Evolutionary conservation across 148 eudicot species (phyloP).

Genomic region (Dianthus caryophyllus): DNA sequence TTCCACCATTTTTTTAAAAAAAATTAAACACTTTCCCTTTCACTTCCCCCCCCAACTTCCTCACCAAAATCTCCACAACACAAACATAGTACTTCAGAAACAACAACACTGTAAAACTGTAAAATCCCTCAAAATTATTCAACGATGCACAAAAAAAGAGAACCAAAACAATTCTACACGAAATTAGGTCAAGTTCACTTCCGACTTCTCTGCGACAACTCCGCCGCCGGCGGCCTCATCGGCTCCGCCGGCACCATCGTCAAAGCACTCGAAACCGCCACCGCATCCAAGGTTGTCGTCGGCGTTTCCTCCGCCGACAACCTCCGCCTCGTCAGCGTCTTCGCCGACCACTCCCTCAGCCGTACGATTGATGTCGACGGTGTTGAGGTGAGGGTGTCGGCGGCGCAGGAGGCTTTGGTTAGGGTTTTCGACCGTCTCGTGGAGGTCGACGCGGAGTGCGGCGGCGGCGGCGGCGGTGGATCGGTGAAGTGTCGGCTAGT

Average conservation of each 20-base stretch:
- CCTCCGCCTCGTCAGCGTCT: slow-evolving; percentile 35
- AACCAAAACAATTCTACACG: not conserved
- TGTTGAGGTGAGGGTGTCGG: slow-evolving; percentile 22
- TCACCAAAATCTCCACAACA: too few relatives aligned
- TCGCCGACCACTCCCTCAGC: slow-evolving; percentile 18
- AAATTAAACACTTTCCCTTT: too few relatives aligned
- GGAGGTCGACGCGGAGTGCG: slow-evolving; percentile 13
- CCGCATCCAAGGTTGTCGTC: slow-evolving; percentile 31
- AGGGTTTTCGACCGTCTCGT: slow-evolving; percentile 49
- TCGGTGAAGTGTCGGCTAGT: slow-evolving; percentile 32
- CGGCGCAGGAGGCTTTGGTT: slow-evolving; percentile 40
- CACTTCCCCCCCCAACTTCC: too few relatives aligned
- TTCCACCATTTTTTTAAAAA: too few relatives aligned
- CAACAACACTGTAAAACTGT: too few relatives aligned
- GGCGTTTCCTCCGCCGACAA: slow-evolving; percentile 23
- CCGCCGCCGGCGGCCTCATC: slow-evolving; percentile 42
- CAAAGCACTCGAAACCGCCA: slow-evolving; percentile 26
- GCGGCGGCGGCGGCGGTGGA: not conserved
- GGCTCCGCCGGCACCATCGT: slow-evolving; percentile 40
- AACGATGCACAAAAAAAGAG: not conserved
- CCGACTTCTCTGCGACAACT: slow-evolving; percentile 42
- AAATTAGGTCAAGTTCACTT: slow-evolving; percentile 24
- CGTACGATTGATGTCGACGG: slow-evolving; percentile 6
- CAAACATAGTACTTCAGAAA: too few relatives aligned
- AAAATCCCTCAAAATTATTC: not conserved